Base-by-base conservation (phyloP, 495 filamentous ascomycete genomes). In the Penicillium riverlandense region DNA sequence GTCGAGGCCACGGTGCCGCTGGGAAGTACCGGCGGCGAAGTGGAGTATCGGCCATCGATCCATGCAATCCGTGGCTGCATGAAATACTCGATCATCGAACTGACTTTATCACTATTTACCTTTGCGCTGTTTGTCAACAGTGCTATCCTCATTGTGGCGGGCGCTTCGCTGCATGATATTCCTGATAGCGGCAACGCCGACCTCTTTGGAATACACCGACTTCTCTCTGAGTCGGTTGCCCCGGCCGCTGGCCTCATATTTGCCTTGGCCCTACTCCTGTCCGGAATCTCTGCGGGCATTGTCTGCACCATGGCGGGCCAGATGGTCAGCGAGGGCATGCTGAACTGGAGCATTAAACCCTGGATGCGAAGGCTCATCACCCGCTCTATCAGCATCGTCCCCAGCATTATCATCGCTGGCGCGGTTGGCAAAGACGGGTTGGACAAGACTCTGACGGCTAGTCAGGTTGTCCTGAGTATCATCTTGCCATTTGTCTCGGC, bases 121-220 rank as follows among this genome's bases (percentile, higher is more conserved):
- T 92, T 94, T 55, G 90, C 90, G 7, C 78, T 95, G n/a, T 95
- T 96, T 50, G 88, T 96, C 54, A 96, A 95, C 67, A 85, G 80
- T 46, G 76, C 90, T 43, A 95, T 96, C 55, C 79, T 96, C 37
- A 92, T 96, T 58, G 85, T 90, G 13, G 85, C 89, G 2, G 90
- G 88, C 30, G 83, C 88, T 6, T 81, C 84, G 1, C 79, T 95
- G 1, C 88, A 80, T 52, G 58, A 63, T 28, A 76, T 71, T 13
- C 54, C 69, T 3, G 68, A 71, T 10, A 79, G 82, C 4, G 63
- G 71, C 29, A 65, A 75, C 44, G 87, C 84, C 12, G 84, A 90
- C 45, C 79, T 96, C 30, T 95, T 91, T 59, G 79, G 78, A 14
- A 92, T 96, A 50, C 82, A 96, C 60, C 57, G 74, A n/a, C 69